These are phyloP conservation scores for Cenchrus purpureus DNA, from an alignment of 176 grass and related monocot genomes.

Conservation along the genomic window DNA sequence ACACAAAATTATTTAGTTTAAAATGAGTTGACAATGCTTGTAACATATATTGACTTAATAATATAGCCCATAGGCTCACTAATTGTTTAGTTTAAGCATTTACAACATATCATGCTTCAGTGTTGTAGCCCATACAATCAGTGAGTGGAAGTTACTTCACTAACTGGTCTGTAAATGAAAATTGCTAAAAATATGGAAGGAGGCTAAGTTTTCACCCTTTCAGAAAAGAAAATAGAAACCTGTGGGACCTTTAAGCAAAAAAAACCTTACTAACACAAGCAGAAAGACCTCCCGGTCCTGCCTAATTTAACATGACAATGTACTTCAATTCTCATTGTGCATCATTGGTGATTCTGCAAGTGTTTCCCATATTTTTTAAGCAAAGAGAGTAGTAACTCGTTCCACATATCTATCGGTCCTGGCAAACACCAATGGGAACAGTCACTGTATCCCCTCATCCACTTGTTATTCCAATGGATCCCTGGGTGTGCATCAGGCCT, in stretches of 20 bases:
- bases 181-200: neutral
- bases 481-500: constrained; percentile 62
- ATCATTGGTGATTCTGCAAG: constrained; percentile 20
- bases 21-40: constrained; percentile 11
- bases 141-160: neutral
- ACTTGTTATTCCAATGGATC: constrained; percentile 56
- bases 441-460: constrained; percentile 56
- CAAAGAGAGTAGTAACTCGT: constrained; percentile 36
- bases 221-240: neutral
- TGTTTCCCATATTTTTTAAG: constrained; percentile 36
- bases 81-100: constrained; percentile 21
- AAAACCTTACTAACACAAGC: neutral
- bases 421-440: constrained; percentile 60
- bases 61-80: constrained; percentile 6
- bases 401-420: constrained; percentile 58
- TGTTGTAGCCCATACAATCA: neutral
- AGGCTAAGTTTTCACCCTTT: too few species aligned
- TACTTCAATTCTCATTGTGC: neutral
- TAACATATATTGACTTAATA: constrained; percentile 5
- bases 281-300: neutral
- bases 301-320: neutral
- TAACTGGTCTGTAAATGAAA: constrained; percentile 17
- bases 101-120: constrained; percentile 22
- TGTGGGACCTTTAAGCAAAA: constrained; percentile 1
- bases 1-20: neutral